phyloP scores from a whole-genome alignment of 352 stramenopile genomes.

The Pythium myriotylum region DNA sequence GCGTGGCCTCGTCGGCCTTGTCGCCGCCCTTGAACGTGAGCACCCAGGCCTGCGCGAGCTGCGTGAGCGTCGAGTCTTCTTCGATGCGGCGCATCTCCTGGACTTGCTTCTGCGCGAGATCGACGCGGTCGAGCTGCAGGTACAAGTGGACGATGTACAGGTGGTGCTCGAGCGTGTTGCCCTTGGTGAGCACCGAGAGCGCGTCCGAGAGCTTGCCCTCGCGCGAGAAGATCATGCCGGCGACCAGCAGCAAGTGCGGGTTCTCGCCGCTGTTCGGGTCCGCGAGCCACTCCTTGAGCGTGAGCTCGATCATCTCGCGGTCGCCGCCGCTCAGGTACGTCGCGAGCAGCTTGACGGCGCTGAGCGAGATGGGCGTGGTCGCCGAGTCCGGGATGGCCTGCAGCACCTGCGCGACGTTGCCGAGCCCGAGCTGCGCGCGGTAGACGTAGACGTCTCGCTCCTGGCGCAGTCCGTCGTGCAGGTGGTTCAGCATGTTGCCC shows the following conservation, averaged over 20 bases:
- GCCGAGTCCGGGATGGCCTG: conserved; percentile 78
- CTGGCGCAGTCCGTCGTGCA: conserved; percentile 83
- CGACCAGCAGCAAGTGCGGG: conserved; percentile 92
- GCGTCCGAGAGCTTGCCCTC: conserved; percentile 94
- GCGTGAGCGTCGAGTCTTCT: conserved; percentile 96
- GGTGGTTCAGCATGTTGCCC: conserved; percentile 82
- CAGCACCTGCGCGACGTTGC: conserved; percentile 90
- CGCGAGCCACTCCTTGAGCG: conserved; percentile 90
- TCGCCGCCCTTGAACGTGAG: conserved; percentile 81
- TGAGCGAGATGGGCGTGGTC: conserved; percentile 69
- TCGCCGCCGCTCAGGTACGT: conserved; percentile 81
- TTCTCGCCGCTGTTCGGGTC: conserved; percentile 84
- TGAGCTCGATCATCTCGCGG: conserved; percentile 88
- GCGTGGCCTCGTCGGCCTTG: conserved; percentile 88
- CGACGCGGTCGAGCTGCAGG: conserved; percentile 94
- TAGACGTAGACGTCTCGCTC: conserved; percentile 96
- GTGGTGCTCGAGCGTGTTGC: conserved; percentile 93
- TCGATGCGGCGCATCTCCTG: conserved; percentile 91
- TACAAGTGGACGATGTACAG: conserved; percentile 85
- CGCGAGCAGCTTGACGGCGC: conserved; percentile 87
- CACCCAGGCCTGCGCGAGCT: conserved; percentile 92
- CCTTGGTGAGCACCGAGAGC: conserved; percentile 90
- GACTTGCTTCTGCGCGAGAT: conserved; percentile 91
- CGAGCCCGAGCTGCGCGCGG: conserved; percentile 89
- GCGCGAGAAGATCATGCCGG: conserved; percentile 93